Evolutionary conservation across 2,329 filamentous ascomycete genomes (phyloP).

Genomic region (Neofusicoccum sp.): DNA sequence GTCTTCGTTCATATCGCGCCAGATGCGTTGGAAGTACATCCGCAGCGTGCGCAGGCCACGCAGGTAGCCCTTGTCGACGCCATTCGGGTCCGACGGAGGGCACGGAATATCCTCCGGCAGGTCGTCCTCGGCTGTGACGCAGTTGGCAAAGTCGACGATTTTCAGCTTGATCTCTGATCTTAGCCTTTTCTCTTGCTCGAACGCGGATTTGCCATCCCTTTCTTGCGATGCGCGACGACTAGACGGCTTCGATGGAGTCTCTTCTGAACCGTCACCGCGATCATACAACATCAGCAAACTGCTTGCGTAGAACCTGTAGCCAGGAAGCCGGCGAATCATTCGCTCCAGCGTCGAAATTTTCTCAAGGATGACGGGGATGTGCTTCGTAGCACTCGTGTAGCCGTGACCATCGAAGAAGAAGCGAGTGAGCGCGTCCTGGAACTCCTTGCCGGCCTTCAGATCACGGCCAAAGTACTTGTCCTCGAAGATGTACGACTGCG

Average conservation of each 20-base stretch:
- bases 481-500: constrained; percentile 86
- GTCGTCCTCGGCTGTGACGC: constrained; percentile 81
- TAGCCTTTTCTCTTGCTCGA: constrained; percentile 25
- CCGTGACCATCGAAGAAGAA: constrained; percentile 92
- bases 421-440: constrained; percentile 81
- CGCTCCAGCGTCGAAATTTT: constrained; percentile 82
- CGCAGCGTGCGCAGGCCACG: constrained; percentile 78
- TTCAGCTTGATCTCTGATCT: constrained; percentile 77
- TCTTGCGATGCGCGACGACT: constrained; percentile 33
- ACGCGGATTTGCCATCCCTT: constrained; percentile 23
- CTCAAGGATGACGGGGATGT: constrained; percentile 83
- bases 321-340: constrained; percentile 76
- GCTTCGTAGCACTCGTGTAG: constrained; percentile 75
- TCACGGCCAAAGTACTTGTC: constrained; percentile 97
- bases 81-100: constrained; percentile 77
- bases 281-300: constrained; percentile 96
- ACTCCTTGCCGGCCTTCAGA: constrained; percentile 83
- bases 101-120: constrained; percentile 63
- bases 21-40: constrained; percentile 84
- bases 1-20: constrained; percentile 67
- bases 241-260: constrained; percentile 11
- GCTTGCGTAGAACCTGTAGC: constrained; percentile 94
- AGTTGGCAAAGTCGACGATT: constrained; percentile 98
- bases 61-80: constrained; percentile 86
- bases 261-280: constrained; percentile 65